Base-by-base conservation (phyloP, 805 yeast genomes). In the Naumovozyma castellii region DNA sequence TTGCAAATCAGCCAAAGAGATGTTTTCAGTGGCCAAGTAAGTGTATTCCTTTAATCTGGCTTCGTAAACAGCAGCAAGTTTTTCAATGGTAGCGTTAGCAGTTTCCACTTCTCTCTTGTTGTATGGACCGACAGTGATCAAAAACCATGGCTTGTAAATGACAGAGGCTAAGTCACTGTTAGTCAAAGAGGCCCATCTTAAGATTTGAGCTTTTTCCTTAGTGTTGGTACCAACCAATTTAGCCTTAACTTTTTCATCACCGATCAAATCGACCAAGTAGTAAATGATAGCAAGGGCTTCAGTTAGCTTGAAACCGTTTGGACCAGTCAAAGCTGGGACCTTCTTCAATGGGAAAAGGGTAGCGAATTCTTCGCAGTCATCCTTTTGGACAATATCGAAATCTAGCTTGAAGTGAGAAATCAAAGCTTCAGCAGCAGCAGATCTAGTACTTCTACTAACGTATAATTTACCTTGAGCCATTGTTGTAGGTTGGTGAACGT, bases 391-490 rank as follows among this genome's bases (percentile, higher is more conserved):
- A 46, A 78, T 48, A 40, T 68, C 62, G 60, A 80, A 64, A 51
- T 82, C 90, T 52, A 83, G 66, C 46, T 73, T 68, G 65, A 69
- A 73, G 65, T 67, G 64, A 59, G 76, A 71, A 65, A 77, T 66
- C 47, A 83, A 61, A 45, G 73, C 77, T 44, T 57, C 56, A 35
- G 69, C 45, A 32, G 64, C 34, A 13, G 18, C 14, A 31, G 44
- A 36, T 54, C 65, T 59, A 43, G 59, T 56, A 38, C 54, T 45
- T 10, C 18, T 34, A 17, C 59, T 43, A 39, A 57, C 65, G 66
- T 67, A 80, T 54, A 80, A 66, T 57, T 83, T 80, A 61, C 86
- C 86, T 64, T 71, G 73, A 43, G 86, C 74, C 87, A 80, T 80
- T 50, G 42, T 59, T 16, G n/a, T 13, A 9, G 12, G 12, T 22